phyloP scores from a whole-genome alignment of 1,284 basidiomycete genomes.

The Cryptococcus sp. region DNA sequence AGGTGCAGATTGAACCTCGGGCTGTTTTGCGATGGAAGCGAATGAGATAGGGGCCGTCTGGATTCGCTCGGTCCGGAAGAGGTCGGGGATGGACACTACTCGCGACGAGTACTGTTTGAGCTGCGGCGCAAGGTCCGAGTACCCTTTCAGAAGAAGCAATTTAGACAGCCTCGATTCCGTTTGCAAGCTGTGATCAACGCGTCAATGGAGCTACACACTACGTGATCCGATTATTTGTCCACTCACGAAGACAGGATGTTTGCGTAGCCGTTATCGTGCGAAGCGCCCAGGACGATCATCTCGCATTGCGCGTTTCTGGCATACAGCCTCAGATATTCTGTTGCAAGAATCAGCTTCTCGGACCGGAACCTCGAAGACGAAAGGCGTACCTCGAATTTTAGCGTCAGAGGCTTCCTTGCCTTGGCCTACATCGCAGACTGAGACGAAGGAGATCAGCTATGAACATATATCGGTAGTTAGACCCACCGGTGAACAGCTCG shows the following conservation, averaged over 20 bases:
- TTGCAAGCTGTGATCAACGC: slow-evolving; percentile 49
- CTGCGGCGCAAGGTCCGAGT: slow-evolving; percentile 57
- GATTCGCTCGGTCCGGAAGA: slow-evolving; percentile 65
- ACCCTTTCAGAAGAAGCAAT: slow-evolving; percentile 63
- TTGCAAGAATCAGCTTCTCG: slow-evolving; percentile 1
- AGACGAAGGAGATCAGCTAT: slow-evolving; percentile 17
- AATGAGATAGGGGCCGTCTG: slow-evolving; percentile 58
- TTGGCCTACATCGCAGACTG: slow-evolving; percentile 69
- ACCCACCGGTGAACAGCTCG: slow-evolving; percentile 44
- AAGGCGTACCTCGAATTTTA: slow-evolving; percentile 69
- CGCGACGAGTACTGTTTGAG: slow-evolving; percentile 61
- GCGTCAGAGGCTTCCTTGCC: slow-evolving; percentile 65
- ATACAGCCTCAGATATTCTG: slow-evolving; percentile 76
- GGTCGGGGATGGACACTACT: slow-evolving; percentile 61
- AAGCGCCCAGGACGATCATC: slow-evolving; percentile 69
- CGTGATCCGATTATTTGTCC: slow-evolving; percentile 1
- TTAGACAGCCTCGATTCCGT: slow-evolving; percentile 68
- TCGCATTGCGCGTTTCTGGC: slow-evolving; percentile 71
- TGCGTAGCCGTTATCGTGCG: slow-evolving; percentile 72
- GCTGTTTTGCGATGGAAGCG: slow-evolving; percentile 56
- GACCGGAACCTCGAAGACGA: not conserved
- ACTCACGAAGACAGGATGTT: slow-evolving; percentile 57
- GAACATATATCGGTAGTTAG: not conserved
- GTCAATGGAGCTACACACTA: not conserved
- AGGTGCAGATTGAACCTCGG: slow-evolving; percentile 57